Conservation (phyloP, 345 rosid species). For the Hibiscus trionum region DNA sequence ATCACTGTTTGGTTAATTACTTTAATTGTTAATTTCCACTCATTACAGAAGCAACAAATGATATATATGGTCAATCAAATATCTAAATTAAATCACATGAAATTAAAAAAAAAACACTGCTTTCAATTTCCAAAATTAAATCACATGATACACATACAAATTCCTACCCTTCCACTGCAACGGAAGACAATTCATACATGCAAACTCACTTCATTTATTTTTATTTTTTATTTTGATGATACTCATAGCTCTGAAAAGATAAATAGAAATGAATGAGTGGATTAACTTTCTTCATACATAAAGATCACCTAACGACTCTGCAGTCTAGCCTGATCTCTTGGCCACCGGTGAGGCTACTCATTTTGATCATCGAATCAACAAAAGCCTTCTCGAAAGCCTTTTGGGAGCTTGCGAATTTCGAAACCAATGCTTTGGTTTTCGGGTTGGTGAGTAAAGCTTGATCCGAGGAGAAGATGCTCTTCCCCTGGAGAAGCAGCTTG, state of each 20-base stretch:
- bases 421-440: conserved; percentile 42
- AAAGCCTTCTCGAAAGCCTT: conserved; percentile 49
- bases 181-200: neutral
- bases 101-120: neutral
- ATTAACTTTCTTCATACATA: neutral
- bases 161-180: neutral
- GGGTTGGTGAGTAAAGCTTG: conserved; percentile 50
- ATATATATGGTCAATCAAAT: no score
- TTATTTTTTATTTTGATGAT: conserved; percentile 6
- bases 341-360: conserved; percentile 68
- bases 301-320: conserved; percentile 25
- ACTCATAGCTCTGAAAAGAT: neutral
- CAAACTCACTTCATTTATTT: neutral
- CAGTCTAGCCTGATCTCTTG: conserved; percentile 72
- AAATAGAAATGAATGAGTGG: neutral
- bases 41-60: no score
- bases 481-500: conserved; percentile 60
- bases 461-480: conserved; percentile 72
- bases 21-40: no score
- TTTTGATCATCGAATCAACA: conserved; percentile 73
- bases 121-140: neutral
- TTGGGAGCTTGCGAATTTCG: conserved; percentile 42
- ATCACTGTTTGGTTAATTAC: no score
- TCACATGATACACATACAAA: neutral
- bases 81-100: no score